Conservation (phyloP, 768 basidiomycete species). For the Lentinula boryana region DNA sequence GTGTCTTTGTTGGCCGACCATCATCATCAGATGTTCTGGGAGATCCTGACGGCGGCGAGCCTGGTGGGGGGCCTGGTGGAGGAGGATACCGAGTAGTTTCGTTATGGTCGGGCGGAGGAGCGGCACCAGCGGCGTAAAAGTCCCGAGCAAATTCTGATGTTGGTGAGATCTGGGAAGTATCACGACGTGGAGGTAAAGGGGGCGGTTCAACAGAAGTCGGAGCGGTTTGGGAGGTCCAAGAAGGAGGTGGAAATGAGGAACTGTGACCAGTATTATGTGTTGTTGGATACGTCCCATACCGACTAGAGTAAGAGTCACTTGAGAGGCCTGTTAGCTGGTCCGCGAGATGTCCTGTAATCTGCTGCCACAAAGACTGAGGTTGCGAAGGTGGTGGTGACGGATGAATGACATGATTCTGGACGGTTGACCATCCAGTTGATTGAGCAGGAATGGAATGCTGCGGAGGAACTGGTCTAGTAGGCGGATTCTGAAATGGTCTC, state of each 20-base stretch:
- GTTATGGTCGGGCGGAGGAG: conserved; percentile 4
- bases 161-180: conserved; percentile 4
- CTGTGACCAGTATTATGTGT: conserved; percentile 17
- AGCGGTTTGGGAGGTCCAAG: not conserved
- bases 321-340: conserved; percentile 10
- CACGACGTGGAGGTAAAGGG: conserved; percentile 16
- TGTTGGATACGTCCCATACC: not conserved
- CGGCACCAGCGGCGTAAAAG: conserved; percentile 48
- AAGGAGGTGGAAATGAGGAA: conserved; percentile 11
- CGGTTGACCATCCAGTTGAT: not conserved
- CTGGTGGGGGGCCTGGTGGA: conserved; percentile 22
- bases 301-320: conserved; percentile 11
- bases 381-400: conserved; percentile 8
- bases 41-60: conserved; percentile 16
- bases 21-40: conserved; percentile 31
- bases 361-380: conserved; percentile 10
- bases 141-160: conserved; percentile 60
- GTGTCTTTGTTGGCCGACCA: conserved; percentile 55
- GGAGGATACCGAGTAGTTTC: conserved; percentile 21
- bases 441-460: conserved; percentile 6
- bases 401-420: not conserved
- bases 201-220: not conserved
- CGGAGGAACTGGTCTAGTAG: conserved; percentile 17
- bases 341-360: conserved; percentile 10
- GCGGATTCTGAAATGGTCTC: conserved; percentile 49